Conservation (phyloP, 176 grass and related monocot genomes). For the Oryza coarctata region DNA sequence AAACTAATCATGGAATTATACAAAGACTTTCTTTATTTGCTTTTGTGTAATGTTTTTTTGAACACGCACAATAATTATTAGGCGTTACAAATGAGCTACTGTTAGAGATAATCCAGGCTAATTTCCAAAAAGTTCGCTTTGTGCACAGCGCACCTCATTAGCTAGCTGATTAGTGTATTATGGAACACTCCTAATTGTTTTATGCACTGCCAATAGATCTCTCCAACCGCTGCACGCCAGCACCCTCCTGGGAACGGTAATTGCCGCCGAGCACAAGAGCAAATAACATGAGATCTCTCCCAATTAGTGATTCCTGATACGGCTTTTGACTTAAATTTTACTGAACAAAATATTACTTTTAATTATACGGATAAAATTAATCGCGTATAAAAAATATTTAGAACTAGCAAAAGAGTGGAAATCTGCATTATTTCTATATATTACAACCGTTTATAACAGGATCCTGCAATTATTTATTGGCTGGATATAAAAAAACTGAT, state of each 20-base stretch:
- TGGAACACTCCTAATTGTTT: constrained; percentile 23
- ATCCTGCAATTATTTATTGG: too few relatives aligned
- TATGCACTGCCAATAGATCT: not conserved
- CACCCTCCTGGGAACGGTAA: not conserved
- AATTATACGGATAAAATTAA: not conserved
- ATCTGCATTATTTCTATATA: too few relatives aligned
- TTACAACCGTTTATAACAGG: too few relatives aligned
- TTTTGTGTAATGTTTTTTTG: not conserved
- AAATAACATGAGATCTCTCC: not conserved
- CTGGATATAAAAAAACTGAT: too few relatives aligned
- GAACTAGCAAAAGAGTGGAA: not conserved
- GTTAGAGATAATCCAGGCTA: constrained; percentile 17
- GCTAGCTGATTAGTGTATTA: constrained; percentile 7
- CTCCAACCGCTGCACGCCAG: not conserved
- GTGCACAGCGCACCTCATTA: constrained; percentile 1
- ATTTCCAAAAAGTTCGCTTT: constrained; percentile 23
- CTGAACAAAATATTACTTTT: not conserved
- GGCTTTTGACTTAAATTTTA: not conserved
- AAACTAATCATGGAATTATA: not conserved
- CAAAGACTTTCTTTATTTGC: not conserved
- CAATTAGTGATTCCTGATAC: not conserved
- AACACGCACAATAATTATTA: not conserved
- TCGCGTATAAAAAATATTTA: not conserved
- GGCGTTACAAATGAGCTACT: not conserved
- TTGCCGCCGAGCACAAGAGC: not conserved